Percentiles rank a stretch among this genome's conserved stretches.
phyloP scores from a whole-genome alignment of 257 asterid genomes.

The Mentha longifolia region DNA sequence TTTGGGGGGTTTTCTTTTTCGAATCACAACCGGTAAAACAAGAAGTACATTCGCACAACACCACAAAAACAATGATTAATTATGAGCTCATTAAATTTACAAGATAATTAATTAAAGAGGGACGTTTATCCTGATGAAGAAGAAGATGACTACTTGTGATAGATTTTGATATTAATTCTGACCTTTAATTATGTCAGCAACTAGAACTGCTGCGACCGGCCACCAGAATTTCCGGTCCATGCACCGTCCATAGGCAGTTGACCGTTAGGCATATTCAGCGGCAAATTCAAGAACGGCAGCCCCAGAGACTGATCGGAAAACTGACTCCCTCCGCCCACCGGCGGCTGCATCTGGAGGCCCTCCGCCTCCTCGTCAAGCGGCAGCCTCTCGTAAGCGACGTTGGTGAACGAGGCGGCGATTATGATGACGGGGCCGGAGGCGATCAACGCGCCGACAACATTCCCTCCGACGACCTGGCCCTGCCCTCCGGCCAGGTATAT shows the following conservation, averaged over 20 bases:
- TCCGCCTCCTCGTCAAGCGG: slow-evolving; percentile 74
- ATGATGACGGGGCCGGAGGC: slow-evolving; percentile 81
- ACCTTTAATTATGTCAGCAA: slow-evolving; percentile 23
- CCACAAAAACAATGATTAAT: slow-evolving; percentile 24
- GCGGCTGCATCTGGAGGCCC: slow-evolving; percentile 56
- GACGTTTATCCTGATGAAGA: slow-evolving; percentile 24
- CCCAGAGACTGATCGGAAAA: slow-evolving; percentile 69
- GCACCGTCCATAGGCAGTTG: slow-evolving; percentile 67
- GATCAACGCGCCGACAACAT: slow-evolving; percentile 77
- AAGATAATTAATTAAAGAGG: slow-evolving; percentile 18
- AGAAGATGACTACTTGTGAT: slow-evolving; percentile 4
- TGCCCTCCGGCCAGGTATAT: slow-evolving; percentile 79
- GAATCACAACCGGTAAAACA: slow-evolving; percentile 35
- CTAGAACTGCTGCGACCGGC: slow-evolving; percentile 55
- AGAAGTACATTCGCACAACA: slow-evolving; percentile 12
- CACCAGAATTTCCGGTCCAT: slow-evolving; percentile 64
- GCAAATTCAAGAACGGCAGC: slow-evolving; percentile 77
- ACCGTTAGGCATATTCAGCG: slow-evolving; percentile 60
- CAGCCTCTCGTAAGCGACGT: slow-evolving; percentile 82
- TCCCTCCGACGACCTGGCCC: slow-evolving; percentile 93
- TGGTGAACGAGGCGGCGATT: slow-evolving; percentile 77
- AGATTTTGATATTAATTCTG: slow-evolving; percentile 27
- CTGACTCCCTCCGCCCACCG: slow-evolving; percentile 37
- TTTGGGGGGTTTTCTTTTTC: background rate
- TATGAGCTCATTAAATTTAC: slow-evolving; percentile 42